Base-by-base conservation (phyloP, 2,329 filamentous ascomycete species). In the Colletotrichum abscissum region DNA sequence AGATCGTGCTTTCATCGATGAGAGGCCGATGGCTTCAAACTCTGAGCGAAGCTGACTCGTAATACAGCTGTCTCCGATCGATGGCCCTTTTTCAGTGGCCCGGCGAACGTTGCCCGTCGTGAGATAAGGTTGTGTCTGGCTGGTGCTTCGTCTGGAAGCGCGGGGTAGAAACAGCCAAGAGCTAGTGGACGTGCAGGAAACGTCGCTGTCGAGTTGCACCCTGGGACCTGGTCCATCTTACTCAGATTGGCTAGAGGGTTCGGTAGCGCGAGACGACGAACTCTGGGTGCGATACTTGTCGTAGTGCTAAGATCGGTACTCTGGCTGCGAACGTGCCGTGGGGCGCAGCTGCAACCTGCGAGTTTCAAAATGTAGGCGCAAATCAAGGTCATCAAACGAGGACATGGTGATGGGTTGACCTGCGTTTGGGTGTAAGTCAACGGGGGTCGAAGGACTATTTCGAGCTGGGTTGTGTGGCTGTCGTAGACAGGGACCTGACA, bases 51-150 rank as follows among this genome's bases (percentile, higher is more conserved):
- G n/a, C 60, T 65, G 58, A 69, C 54, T 65, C 60, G 38, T 30
- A 8, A 26, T 19, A 59, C 55, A 38, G 19, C 33, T 38, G 42
- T 33, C 28, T 19, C 16, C 30, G 28, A 30, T 26, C 33, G 33
- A 16, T 59, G 57, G 57, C n/a, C 46, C 38, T 60, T 69, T 24
- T 63, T 60, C 67, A 55, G 62, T 24, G 55, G 52, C 22, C 24
- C n/a, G 22, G 52, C 38, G 62, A 46, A 59, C 16, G 67, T 30
- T 35, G 62, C 62, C 24, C 22, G 38, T 42, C 54, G 42, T 55
- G 35, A 70, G 38, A 65, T 70, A 65, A 70, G 54, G 67, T 69
- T 69, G 67, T 19, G 54, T 52, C 38, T 63, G 49, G 35, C 38
- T 63, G 49, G 35, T 52, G 33, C 26, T 11, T 64, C 49, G 42